Evolutionary conservation across 2,329 filamentous ascomycete species (phyloP).

Genomic region (Neonectria faginata): DNA sequence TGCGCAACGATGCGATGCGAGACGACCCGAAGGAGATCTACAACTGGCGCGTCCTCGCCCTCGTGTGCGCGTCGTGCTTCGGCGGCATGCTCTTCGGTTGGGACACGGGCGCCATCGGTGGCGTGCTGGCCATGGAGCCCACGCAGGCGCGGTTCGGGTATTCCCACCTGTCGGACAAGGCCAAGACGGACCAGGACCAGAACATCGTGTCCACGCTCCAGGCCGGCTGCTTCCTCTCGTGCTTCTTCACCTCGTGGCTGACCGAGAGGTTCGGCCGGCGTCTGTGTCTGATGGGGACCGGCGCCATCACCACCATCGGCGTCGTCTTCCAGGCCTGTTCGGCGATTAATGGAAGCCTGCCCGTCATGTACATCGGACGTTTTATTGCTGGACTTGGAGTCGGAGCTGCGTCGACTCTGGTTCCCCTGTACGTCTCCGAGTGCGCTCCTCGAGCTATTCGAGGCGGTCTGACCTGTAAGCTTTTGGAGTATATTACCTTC

Average conservation of each 20-base stretch:
- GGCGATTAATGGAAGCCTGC: slow-evolving; percentile 63
- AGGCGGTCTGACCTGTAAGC: slow-evolving; percentile 59
- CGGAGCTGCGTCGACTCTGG: slow-evolving; percentile 61
- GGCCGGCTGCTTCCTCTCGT: slow-evolving; percentile 75
- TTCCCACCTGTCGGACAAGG: slow-evolving; percentile 38
- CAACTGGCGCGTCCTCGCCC: slow-evolving; percentile 74
- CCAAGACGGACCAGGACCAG: slow-evolving; percentile 66
- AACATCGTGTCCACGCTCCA: slow-evolving; percentile 79
- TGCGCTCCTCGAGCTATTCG: slow-evolving; percentile 63
- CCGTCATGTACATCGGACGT: slow-evolving; percentile 74
- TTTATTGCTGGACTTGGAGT: slow-evolving; percentile 63
- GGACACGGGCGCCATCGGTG: slow-evolving; percentile 75
- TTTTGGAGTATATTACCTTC: background rate
- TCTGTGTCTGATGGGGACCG: slow-evolving; percentile 65
- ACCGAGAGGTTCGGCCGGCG: slow-evolving; percentile 69
- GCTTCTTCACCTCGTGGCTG: slow-evolving; percentile 66
- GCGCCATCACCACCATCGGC: slow-evolving; percentile 69
- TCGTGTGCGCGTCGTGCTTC: slow-evolving; percentile 75
- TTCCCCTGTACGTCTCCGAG: slow-evolving; percentile 60
- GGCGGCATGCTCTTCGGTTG: slow-evolving; percentile 68
- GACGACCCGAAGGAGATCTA: slow-evolving; percentile 75
- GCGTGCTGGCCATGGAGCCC: slow-evolving; percentile 70
- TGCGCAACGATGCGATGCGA: slow-evolving; percentile 79
- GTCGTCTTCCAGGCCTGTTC: slow-evolving; percentile 73
- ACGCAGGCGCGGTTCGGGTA: slow-evolving; percentile 63